phyloP scores from a whole-genome alignment of 257 asterid species.

The Asclepias syriaca region DNA sequence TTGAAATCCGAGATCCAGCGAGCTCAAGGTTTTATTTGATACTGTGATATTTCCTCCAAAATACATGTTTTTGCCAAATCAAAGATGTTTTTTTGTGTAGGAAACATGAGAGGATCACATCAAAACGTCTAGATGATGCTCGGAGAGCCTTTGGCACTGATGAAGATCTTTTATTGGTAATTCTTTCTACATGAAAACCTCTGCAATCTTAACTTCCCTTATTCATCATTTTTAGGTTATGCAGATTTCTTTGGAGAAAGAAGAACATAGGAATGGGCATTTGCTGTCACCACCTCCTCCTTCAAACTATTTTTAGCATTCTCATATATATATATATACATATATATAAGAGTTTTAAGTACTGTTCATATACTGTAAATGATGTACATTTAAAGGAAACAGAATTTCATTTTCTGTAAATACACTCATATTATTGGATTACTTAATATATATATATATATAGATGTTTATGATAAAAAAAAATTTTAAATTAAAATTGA shows the following conservation, averaged over 20 bases:
- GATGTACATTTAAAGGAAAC: conserved; percentile 4
- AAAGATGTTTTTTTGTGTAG: conserved; percentile 29
- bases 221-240: neutral
- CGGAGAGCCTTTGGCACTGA: conserved; percentile 93
- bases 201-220: too few relatives aligned
- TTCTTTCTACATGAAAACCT: neutral
- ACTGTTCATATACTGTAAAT: conserved; percentile 1
- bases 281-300: conserved; percentile 7
- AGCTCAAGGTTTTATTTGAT: conserved; percentile 61
- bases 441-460: too few relatives aligned
- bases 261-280: conserved; percentile 20
- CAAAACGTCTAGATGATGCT: conserved; percentile 71
- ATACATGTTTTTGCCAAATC: too few relatives aligned
- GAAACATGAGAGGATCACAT: conserved; percentile 58
- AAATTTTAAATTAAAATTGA: too few relatives aligned
- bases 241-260: conserved; percentile 51
- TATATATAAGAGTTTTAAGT: neutral
- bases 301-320: neutral
- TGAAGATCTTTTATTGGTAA: conserved; percentile 95
- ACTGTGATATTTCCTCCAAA: neutral
- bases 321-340: neutral
- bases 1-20: conserved; percentile 98
- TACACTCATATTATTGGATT: too few relatives aligned
- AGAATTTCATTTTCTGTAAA: too few relatives aligned
- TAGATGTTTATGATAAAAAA: too few relatives aligned